Evolutionary conservation across 306 rosid genomes (phyloP).

Genomic region (Hippophae tibetana): DNA sequence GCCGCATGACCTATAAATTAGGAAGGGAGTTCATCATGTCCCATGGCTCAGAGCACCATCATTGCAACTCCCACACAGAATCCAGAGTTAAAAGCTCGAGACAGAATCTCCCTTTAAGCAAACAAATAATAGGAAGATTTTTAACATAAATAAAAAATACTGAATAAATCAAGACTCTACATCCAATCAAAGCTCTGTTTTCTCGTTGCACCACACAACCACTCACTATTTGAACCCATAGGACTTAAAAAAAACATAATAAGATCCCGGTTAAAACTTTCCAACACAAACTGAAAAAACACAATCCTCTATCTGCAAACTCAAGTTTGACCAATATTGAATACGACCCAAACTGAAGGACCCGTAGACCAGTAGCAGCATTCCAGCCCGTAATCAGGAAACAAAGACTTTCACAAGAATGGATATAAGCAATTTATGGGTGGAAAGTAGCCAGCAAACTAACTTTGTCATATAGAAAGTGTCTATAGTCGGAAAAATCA

Average conservation of each 20-base stretch:
- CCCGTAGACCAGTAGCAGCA: conserved; percentile 22
- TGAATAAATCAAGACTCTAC: too few species aligned
- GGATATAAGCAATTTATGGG: conserved; percentile 28
- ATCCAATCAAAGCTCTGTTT: too few species aligned
- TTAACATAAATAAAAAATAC: too few species aligned
- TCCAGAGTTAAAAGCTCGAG: too few species aligned
- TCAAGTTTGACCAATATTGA: conserved; percentile 28
- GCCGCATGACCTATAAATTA: too few species aligned
- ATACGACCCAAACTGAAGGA: conserved; percentile 29
- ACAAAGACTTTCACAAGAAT: conserved; percentile 26
- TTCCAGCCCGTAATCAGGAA: conserved; percentile 33
- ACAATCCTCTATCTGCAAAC: conserved; percentile 38
- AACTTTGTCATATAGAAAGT: conserved; percentile 35
- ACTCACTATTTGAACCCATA: too few species aligned
- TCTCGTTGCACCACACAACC: too few species aligned
- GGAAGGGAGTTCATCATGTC: too few species aligned
- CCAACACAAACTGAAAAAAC: conserved; percentile 34
- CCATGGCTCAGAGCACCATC: too few species aligned
- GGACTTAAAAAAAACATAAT: background rate
- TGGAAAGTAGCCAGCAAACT: conserved; percentile 31
- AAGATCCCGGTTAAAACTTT: conserved; percentile 10
- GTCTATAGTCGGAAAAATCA: conserved; percentile 14
- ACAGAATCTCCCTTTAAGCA: too few species aligned
- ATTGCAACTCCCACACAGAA: too few species aligned
- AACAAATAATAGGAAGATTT: too few species aligned